Evolutionary conservation across 176 grass and related monocot genomes (phyloP), one percentile per base, ranked within the genome.

Genomic region (Oryza brachyantha): DNA sequence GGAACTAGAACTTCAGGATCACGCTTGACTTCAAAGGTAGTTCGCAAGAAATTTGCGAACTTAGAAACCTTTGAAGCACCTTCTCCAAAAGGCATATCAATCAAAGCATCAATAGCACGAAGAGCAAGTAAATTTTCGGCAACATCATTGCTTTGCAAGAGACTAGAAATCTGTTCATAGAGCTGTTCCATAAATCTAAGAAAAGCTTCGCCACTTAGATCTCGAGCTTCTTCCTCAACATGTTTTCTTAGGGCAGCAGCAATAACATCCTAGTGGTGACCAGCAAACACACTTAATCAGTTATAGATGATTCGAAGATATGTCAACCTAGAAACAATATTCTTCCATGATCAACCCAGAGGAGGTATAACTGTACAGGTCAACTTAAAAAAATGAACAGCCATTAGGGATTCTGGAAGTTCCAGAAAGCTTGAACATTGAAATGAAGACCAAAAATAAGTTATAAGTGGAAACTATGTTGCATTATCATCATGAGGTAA

Each of bases 151-250:
- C 87, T 92, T 75, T 89, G 87, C 70, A 98, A 82, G 55, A 98
- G 86, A 72, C 25, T 70, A 78, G 77, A 84, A 57, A 98, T 98
- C 52, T 92, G 92, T 10, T 98, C 96, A 80, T 94, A 98, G 21
- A 98, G 80, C 83, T 94, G 96, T 58, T 98, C 96, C 96, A 98
- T 98, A 79, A 94, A 94, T 48, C 96, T 89, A 29, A 93, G 90
- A 84, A 98, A 98, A 68, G 92, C 85, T 86, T 98, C 96, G 21
- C 85, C 80, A 21, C 77, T 85, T 21, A 98, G 85, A 79, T 98
- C 96, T 28, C 96, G 96, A 48, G 96, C 87, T 84, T 90, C 92
- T 57, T 94, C 96, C 72, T 98, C 96, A 25, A 94, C 90, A 91
- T 91, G 92, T 75, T 98, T 98, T 46, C 84, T 69, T 34, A 98